Evolutionary conservation across 371 early-diverging fungal genomes (phyloP).

Genomic region (Mucor mucedo): DNA sequence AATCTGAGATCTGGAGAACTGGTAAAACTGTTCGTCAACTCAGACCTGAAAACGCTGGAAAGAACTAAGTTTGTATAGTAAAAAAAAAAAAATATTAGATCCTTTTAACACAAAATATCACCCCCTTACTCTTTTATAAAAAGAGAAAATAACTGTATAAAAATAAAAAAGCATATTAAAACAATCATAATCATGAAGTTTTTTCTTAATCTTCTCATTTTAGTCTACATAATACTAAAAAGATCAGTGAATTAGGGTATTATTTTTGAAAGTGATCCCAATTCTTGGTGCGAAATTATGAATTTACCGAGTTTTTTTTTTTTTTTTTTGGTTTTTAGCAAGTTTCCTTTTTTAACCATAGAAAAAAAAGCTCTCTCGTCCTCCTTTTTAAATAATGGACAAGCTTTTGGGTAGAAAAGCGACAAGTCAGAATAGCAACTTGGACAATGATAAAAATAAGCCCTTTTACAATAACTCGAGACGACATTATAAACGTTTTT

Average conservation of each 20-base stretch:
- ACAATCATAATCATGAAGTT: too few species aligned
- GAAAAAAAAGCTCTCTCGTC: not conserved
- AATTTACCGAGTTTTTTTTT: too few species aligned
- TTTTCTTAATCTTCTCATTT: too few species aligned
- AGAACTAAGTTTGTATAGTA: conserved; percentile 22
- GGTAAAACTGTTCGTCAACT: conserved; percentile 91
- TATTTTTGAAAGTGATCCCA: too few species aligned
- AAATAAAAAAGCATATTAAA: not conserved
- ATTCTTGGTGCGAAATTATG: too few species aligned
- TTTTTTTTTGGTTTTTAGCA: not conserved
- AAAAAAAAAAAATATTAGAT: conserved; percentile 1
- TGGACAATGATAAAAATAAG: conserved; percentile 12
- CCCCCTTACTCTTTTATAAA: not conserved
- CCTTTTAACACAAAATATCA: conserved; percentile 5
- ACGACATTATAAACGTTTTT: conserved; percentile 8
- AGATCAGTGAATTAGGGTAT: too few species aligned
- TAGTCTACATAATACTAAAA: too few species aligned
- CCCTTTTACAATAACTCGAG: conserved; percentile 8
- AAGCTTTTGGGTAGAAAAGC: not conserved
- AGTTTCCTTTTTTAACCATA: not conserved
- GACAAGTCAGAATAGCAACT: not conserved
- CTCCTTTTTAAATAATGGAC: conserved; percentile 1
- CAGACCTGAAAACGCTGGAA: conserved; percentile 76
- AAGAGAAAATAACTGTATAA: not conserved
- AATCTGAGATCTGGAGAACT: conserved; percentile 70